Percentiles rank a stretch among this genome's conserved stretches.
Evolutionary conservation across 2,329 filamentous ascomycete genomes (phyloP).

Genomic region (Sporothrix pseudoabietina): DNA sequence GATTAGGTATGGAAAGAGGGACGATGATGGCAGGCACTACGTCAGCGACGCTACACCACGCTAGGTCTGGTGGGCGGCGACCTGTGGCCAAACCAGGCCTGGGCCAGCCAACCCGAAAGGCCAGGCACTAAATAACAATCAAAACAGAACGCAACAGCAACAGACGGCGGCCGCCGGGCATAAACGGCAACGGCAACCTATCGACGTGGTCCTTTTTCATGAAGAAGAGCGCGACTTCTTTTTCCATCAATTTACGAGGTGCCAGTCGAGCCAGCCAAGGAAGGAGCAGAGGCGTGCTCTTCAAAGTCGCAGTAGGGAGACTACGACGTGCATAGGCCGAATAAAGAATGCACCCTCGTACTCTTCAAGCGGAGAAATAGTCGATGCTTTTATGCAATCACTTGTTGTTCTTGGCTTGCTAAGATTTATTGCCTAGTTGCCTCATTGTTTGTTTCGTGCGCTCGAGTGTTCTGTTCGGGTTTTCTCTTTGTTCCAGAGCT

Average conservation of each 20-base stretch:
- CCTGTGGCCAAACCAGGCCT: conserved; percentile 6
- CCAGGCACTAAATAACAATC: neutral
- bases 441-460: neutral
- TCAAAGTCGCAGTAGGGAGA: neutral
- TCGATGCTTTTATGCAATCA: neutral
- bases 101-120: neutral
- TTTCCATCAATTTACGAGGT: neutral
- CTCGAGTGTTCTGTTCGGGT: neutral
- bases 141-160: neutral
- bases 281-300: neutral
- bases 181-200: conserved; percentile 10
- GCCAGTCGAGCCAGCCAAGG: neutral
- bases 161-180: neutral
- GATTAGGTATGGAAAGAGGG: conserved; percentile 11
- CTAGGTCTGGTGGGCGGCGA: neutral
- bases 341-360: neutral
- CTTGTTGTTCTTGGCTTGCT: neutral
- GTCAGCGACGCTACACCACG: conserved; percentile 28
- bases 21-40: conserved; percentile 24
- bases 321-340: neutral
- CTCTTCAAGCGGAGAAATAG: neutral
- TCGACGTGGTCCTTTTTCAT: neutral
- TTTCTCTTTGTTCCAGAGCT: conserved; percentile 13
- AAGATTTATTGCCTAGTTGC: conserved; percentile 14
- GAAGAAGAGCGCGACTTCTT: neutral